Evolutionary conservation across 2,329 filamentous ascomycete genomes (phyloP).

Genomic region (Ascosphaera apis): DNA sequence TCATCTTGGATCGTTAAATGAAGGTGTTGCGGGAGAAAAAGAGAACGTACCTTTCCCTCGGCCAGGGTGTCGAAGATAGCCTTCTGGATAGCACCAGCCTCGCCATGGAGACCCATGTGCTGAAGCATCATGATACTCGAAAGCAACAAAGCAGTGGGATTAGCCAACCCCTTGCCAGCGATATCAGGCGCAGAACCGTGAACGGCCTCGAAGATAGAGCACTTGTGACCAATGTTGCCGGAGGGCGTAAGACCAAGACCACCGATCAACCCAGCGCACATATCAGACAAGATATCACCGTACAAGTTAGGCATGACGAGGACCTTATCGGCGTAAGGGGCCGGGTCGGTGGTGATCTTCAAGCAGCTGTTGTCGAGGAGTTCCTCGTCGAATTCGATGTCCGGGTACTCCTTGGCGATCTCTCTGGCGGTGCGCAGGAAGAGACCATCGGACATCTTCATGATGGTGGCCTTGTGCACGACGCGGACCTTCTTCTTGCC

Average conservation of each 20-base stretch:
- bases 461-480: constrained; percentile 99
- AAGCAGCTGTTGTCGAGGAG: constrained; percentile 98
- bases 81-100: constrained; percentile 74
- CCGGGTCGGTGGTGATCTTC: constrained; percentile 92
- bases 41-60: constrained; percentile 55
- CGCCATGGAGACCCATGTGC: constrained; percentile 76
- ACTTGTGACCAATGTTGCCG: constrained; percentile 96
- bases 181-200: constrained; percentile 96
- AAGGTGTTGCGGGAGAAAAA: background rate
- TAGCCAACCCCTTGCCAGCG: constrained; percentile 83
- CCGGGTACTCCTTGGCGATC: constrained; percentile 83
- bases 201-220: constrained; percentile 98
- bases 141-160: constrained; percentile 88
- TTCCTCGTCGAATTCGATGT: constrained; percentile 92
- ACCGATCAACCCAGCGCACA: constrained; percentile 96
- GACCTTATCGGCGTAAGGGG: constrained; percentile 97
- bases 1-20: background rate
- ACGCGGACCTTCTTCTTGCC: constrained; percentile 92
- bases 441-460: constrained; percentile 99
- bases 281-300: constrained; percentile 97
- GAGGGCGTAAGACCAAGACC: constrained; percentile 92
- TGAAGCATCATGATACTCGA: constrained; percentile 99
- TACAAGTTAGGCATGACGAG: constrained; percentile 96
- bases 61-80: constrained; percentile 88
- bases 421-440: constrained; percentile 75